Evolutionary conservation across 1,284 basidiomycete species (phyloP).

Genomic region (Leccinum ponderosum): DNA sequence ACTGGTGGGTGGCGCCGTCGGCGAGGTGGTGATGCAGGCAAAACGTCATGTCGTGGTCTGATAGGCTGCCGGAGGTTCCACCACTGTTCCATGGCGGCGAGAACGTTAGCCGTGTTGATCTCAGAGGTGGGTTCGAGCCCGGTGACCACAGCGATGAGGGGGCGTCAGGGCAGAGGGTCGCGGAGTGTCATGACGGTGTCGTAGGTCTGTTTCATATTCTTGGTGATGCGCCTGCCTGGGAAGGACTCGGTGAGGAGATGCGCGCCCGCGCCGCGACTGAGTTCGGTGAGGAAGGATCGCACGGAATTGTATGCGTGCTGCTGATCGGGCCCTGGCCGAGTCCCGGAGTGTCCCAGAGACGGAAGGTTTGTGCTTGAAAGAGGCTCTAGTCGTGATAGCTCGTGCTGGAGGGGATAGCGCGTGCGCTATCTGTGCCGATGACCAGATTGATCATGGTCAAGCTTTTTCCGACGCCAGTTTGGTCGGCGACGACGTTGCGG

Average conservation of each 20-base stretch:
- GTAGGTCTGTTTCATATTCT: slow-evolving; percentile 24
- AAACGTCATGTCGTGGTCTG: slow-evolving; percentile 16
- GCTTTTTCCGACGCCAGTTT: slow-evolving; percentile 30
- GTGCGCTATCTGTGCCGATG: slow-evolving; percentile 14
- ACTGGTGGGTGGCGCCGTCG: slow-evolving; percentile 17
- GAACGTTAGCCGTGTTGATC: neutral
- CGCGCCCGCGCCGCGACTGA: slow-evolving; percentile 17
- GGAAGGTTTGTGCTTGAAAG: slow-evolving; percentile 20
- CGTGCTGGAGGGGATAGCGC: slow-evolving; percentile 22
- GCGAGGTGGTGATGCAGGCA: slow-evolving; percentile 22
- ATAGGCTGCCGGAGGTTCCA: slow-evolving; percentile 15
- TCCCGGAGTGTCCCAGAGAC: slow-evolving; percentile 33
- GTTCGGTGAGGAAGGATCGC: slow-evolving; percentile 27
- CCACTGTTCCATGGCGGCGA: slow-evolving; percentile 24
- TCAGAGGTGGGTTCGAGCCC: slow-evolving; percentile 19
- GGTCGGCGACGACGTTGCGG: slow-evolving; percentile 26
- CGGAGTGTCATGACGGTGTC: slow-evolving; percentile 18
- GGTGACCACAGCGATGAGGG: slow-evolving; percentile 24
- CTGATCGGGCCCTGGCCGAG: slow-evolving; percentile 22
- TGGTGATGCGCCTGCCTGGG: slow-evolving; percentile 22
- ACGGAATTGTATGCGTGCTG: slow-evolving; percentile 17
- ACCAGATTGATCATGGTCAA: slow-evolving; percentile 24
- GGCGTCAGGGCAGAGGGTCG: slow-evolving; percentile 18
- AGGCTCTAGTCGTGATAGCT: slow-evolving; percentile 25
- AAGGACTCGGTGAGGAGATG: slow-evolving; percentile 29